Conservation (phyloP, 2,329 filamentous ascomycete genomes). For the Cladophialophora bantiana region DNA sequence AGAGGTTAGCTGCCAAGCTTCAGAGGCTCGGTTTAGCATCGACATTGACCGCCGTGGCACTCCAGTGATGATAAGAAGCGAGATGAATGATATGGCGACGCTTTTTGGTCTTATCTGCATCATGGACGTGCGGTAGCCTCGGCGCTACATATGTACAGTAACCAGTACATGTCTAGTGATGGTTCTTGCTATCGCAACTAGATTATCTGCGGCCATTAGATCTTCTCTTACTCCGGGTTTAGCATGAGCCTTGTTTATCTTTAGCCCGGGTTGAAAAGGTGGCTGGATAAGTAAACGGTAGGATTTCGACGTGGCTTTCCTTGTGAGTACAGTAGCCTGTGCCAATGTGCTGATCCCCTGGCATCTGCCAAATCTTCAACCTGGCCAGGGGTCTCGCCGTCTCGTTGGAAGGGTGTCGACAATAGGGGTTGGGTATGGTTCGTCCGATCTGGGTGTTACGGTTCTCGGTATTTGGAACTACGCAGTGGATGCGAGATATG, state of each 20-base stretch:
- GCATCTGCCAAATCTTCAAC: background rate
- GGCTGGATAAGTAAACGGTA: slow-evolving; percentile 2
- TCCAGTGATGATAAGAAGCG: background rate
- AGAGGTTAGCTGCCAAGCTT: background rate
- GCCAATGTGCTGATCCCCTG: background rate
- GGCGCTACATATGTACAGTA: too few relatives aligned
- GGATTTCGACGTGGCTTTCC: slow-evolving; percentile 5
- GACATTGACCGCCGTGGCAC: background rate
- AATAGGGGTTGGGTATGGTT: background rate
- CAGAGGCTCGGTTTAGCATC: background rate
- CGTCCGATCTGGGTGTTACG: background rate
- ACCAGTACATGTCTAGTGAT: too few relatives aligned
- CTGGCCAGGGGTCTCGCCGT: background rate
- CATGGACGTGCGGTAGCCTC: background rate
- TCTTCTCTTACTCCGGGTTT: slow-evolving; percentile 3
- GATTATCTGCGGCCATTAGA: background rate
- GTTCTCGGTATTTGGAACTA: background rate
- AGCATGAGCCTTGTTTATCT: slow-evolving; percentile 1
- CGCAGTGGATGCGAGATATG: background rate
- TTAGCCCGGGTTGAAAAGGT: slow-evolving; percentile 7
- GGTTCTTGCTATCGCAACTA: background rate
- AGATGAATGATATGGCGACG: background rate
- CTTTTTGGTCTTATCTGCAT: background rate
- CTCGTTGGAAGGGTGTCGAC: background rate
- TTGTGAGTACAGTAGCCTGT: background rate